phyloP scores from a whole-genome alignment of 2,329 filamentous ascomycete species.

The Tolypocladium pustulatum region DNA sequence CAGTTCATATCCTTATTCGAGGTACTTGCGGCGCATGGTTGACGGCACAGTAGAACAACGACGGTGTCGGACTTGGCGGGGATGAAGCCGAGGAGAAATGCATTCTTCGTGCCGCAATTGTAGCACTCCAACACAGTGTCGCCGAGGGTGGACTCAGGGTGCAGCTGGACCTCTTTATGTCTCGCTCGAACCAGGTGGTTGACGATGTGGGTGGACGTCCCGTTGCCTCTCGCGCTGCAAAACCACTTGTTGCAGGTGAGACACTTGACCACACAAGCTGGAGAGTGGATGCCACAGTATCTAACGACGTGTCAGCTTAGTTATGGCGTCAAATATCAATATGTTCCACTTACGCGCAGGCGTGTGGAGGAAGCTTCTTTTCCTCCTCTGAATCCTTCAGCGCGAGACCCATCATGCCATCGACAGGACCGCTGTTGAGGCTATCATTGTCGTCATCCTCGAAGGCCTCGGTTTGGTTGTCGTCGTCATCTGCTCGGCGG shows the following conservation, averaged over 20 bases:
- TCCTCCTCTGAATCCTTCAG: constrained; percentile 59
- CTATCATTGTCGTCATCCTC: constrained; percentile 73
- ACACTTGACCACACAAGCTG: constrained; percentile 92
- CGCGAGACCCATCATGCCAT: constrained; percentile 57
- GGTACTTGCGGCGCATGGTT: constrained; percentile 87
- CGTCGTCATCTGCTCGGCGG: constrained; percentile 75
- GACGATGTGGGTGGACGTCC: constrained; percentile 94
- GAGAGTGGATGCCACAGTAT: constrained; percentile 95
- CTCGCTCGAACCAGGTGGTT: constrained; percentile 95
- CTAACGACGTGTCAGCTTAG: constrained; percentile 32
- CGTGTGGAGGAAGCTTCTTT: constrained; percentile 84
- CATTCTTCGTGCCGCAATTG: constrained; percentile 98
- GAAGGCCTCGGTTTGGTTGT: constrained; percentile 74
- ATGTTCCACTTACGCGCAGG: constrained; percentile 68
- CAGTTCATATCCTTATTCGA: constrained; percentile 99
- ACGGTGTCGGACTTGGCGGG: constrained; percentile 98
- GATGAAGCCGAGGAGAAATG: constrained; percentile 94
- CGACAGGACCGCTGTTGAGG: constrained; percentile 70
- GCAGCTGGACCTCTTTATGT: constrained; percentile 97
- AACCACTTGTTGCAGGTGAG: constrained; percentile 97
- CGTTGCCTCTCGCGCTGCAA: constrained; percentile 93
- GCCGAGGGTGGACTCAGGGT: constrained; percentile 83
- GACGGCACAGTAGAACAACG: constrained; percentile 89
- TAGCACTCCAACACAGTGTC: constrained; percentile 98
- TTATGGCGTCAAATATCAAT: not conserved